Base-by-base conservation (phyloP, 1,139 yeast genomes). In the Zygosaccharomyces sapae region DNA sequence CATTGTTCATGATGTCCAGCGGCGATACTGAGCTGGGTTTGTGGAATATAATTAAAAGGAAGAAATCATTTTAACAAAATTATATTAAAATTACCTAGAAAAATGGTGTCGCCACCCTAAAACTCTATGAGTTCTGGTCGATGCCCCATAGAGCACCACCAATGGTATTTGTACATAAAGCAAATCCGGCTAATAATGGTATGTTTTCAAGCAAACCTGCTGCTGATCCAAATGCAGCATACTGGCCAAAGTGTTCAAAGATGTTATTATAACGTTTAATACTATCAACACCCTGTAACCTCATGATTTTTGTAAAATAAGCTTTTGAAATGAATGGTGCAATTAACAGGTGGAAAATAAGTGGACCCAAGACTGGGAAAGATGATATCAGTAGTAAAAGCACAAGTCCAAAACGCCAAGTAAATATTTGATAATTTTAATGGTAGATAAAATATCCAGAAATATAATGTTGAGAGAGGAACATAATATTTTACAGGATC, bases 281-380 rank as follows among this genome's bases (percentile, higher is more conserved):
- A 41, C 62, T 62, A 42, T 50, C 52, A 10, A 56, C 42, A 5
- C 59, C 58, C 45, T 51, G 55, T 27, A 61, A 45, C 35, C 63
- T 55, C 19, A 57, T 45, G 8, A 52, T 38, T 29, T 55, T 59
- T 8, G 62, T 50, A 20, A 58, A 50, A 47, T 58, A 62, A 34
- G 62, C 51, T 42, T 55, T 59, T 5, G 63, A 47, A 12, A 63
- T 50, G 33, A 58, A 50, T 6, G 67, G 66, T 9, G 66, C 52
- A 4, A 59, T 51, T 7, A 57, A 24, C 2, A 57, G 30, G 36
- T 54, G 51, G 51, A 62, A 64, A 6, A 54, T 9, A n/a, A 56
- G 40, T 9, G 68, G 67, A 1, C 68, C 68, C 5, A 60, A 13
- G 6, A 64, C 39, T 22, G 68, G 68, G 13, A 63, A 46, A 22